Conservation (phyloP, 305 asterid genomes). For the Solanum hybrid region DNA sequence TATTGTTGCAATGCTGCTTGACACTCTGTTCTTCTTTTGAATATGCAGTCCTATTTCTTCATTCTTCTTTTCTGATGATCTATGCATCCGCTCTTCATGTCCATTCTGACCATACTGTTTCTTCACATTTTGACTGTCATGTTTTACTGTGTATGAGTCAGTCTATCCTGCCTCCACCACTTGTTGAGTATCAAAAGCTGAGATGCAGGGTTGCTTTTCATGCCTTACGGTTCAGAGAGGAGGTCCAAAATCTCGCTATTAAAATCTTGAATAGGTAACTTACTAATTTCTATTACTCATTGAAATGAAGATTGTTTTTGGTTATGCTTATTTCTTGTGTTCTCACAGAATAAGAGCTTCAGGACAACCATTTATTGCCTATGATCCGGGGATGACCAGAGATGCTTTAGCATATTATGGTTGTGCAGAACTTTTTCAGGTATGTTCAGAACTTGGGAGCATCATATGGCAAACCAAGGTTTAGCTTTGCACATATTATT, state of each 20-base stretch:
- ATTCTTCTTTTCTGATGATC: neutral
- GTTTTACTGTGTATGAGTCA: slow-evolving; percentile 18
- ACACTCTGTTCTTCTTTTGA: neutral
- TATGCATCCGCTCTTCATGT: neutral
- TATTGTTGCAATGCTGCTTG: neutral
- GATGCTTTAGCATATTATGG: slow-evolving; percentile 90
- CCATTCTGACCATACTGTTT: neutral
- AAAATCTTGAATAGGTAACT: slow-evolving; percentile 58
- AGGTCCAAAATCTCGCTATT: slow-evolving; percentile 85
- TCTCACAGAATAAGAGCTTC: slow-evolving; percentile 55
- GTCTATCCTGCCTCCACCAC: slow-evolving; percentile 69
- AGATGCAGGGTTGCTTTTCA: slow-evolving; percentile 91
- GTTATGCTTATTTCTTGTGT: slow-evolving; percentile 12
- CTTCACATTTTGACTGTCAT: neutral
- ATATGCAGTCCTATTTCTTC: neutral
- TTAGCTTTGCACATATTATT: neutral
- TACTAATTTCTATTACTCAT: neutral
- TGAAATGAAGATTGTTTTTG: neutral
- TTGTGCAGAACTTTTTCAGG: slow-evolving; percentile 99
- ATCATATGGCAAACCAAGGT: slow-evolving; percentile 2
- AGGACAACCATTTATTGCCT: slow-evolving; percentile 80
- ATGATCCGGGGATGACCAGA: slow-evolving; percentile 96
- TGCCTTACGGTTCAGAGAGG: slow-evolving; percentile 75
- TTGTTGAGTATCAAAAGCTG: slow-evolving; percentile 83
- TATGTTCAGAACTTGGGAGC: slow-evolving; percentile 14